phyloP scores from a whole-genome alignment of 2,329 filamentous ascomycete genomes.

The Aspergillus sp. region DNA sequence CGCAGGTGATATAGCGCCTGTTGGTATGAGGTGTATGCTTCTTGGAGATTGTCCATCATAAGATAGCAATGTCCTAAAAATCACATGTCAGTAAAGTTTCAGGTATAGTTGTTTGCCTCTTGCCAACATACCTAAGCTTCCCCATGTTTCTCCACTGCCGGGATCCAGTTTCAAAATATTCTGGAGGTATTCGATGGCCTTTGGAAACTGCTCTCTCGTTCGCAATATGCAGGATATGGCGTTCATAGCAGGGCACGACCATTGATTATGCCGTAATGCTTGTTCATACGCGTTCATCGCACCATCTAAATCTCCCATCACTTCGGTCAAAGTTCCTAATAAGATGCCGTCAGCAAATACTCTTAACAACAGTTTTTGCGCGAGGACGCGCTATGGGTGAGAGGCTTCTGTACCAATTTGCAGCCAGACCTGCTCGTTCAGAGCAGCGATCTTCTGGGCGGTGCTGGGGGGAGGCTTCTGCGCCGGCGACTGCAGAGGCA shows the following conservation, averaged over 20 bases:
- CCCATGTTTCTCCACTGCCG: conserved; percentile 93
- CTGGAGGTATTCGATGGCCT: conserved; percentile 89
- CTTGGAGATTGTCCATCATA: conserved; percentile 98
- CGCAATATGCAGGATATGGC: conserved; percentile 89
- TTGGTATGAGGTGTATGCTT: conserved; percentile 95
- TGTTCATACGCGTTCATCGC: conserved; percentile 89
- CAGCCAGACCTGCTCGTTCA: conserved; percentile 90
- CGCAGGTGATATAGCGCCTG: conserved; percentile 89
- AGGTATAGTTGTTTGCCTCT: not conserved
- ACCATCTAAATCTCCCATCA: conserved; percentile 84
- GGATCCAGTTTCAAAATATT: conserved; percentile 86
- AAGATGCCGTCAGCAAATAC: conserved; percentile 17
- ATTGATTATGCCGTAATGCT: conserved; percentile 81
- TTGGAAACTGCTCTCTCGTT: conserved; percentile 88
- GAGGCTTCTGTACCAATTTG: conserved; percentile 71
- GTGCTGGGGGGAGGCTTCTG: conserved; percentile 63
- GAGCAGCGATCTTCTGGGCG: conserved; percentile 70
- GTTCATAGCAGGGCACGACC: conserved; percentile 89
- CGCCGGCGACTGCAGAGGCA: conserved; percentile 52
- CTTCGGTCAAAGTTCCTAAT: conserved; percentile 78
- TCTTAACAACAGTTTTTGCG: not conserved
- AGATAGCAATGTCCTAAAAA: conserved; percentile 86
- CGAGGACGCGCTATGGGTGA: not conserved
- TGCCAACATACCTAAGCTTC: conserved; percentile 73
- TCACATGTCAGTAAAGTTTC: conserved; percentile 15